Percentiles rank a stretch among this genome's conserved stretches.
These are phyloP conservation scores for Tricholoma matsutake DNA, from an alignment of 768 basidiomycete species.

Conservation along the genomic window DNA sequence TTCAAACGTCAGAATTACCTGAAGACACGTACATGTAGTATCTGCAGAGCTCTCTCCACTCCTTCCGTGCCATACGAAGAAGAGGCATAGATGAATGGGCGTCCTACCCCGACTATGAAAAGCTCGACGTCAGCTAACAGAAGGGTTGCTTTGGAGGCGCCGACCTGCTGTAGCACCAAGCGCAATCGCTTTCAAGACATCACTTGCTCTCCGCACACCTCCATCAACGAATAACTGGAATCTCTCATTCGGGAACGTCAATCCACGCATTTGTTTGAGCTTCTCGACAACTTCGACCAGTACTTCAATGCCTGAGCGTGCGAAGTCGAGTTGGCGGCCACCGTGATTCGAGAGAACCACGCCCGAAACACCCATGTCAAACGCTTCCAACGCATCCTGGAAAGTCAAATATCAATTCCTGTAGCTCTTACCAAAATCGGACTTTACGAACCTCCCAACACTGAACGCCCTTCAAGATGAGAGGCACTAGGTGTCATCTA, in stretches of 20 bases:
- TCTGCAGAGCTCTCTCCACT: conserved; percentile 77
- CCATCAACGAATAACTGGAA: conserved; percentile 92
- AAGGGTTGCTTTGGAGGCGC: conserved; percentile 40
- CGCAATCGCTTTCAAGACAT: conserved; percentile 85
- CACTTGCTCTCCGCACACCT: conserved; percentile 89
- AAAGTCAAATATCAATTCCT: neutral
- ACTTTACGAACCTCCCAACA: conserved; percentile 58
- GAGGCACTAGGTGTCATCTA: conserved; percentile 57
- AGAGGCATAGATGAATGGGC: conserved; percentile 87
- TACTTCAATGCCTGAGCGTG: conserved; percentile 88
- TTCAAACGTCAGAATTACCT: neutral
- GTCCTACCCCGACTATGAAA: conserved; percentile 69
- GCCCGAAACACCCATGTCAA: conserved; percentile 69
- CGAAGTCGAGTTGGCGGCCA: conserved; percentile 73
- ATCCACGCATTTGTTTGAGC: conserved; percentile 61
- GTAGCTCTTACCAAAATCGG: neutral
- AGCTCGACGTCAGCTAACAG: conserved; percentile 15
- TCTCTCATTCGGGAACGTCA: conserved; percentile 71
- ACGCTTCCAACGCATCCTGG: conserved; percentile 81
- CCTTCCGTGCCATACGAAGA: conserved; percentile 88
- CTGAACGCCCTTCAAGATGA: conserved; percentile 89
- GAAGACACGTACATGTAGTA: conserved; percentile 56
- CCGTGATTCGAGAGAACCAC: conserved; percentile 89
- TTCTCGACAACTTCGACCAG: conserved; percentile 80
- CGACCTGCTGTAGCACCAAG: conserved; percentile 85